Conservation (phyloP, 2,329 filamentous ascomycete species). For the Fusarium bactridioides region DNA sequence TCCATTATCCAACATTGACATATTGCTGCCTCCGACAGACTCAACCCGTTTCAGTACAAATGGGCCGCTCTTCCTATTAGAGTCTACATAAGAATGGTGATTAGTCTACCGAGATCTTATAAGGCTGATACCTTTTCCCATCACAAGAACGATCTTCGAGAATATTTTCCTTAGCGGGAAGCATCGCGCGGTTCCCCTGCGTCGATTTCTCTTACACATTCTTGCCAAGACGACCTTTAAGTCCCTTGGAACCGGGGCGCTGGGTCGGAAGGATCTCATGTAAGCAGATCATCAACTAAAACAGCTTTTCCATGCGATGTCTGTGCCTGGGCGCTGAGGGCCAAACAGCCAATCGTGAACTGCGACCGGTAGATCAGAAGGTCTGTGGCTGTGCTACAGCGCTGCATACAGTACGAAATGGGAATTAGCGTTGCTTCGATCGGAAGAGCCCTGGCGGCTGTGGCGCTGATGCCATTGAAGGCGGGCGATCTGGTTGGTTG, state of each 20-base stretch:
- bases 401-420: neutral
- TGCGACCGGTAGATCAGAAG: neutral
- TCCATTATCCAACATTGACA: no score
- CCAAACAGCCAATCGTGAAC: neutral
- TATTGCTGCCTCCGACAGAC: neutral
- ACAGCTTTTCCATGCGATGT: neutral
- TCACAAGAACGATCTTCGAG: neutral
- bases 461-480: neutral
- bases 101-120: neutral
- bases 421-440: neutral
- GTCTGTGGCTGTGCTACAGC: neutral
- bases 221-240: neutral
- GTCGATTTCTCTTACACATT: neutral
- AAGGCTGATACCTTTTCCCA: neutral
- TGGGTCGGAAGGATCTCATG: neutral
- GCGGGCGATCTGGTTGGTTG: neutral
- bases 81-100: neutral
- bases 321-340: neutral
- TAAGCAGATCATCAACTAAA: neutral
- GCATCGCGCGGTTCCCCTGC: neutral
- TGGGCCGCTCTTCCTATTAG: neutral
- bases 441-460: neutral
- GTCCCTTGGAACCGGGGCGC: neutral
- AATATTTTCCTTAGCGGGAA: neutral
- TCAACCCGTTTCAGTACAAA: neutral